Base-by-base conservation (phyloP, 129 eudicot genomes). In the Lactuca sativa region DNA sequence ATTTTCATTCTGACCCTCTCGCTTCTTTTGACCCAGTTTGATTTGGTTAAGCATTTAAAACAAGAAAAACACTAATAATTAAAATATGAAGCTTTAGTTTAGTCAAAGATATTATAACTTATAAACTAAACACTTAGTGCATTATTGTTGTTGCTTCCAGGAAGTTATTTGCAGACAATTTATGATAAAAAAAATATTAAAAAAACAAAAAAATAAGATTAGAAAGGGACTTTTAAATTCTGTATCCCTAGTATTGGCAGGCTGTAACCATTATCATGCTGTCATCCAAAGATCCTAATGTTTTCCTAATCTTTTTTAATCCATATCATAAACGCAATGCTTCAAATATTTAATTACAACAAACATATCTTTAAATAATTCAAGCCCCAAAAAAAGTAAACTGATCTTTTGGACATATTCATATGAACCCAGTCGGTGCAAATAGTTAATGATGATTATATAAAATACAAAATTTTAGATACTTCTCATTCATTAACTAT, bases 221-320 rank as follows among this genome's bases (percentile, higher is more conserved):
- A 32, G 78, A 81, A 65, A 76, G 82, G 11, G 75, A 76, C 81
- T 71, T 76, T 71, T 59, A 65, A 60, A 76, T 81, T 81, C 82
- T 70, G 51, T 70, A 74, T 66, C 66, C 57, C 70, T 36, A 41
- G 55, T 16, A 9, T 65, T 54, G 77, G 77, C 73, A 80, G 77
- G 69, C 76, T 74, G 79, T 65, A 75, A 80, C 72, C 73, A 75
- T 75, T 58, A 54, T 69, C 59, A 69, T 57, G 62, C 21, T 77
- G 71, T 56, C 71, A 64, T 77, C 64, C 38, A 59, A 53, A 74
- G 72, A 67, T 69, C 61, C 59, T 68, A 33, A 43, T 57, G 65
- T 78, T 72, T 64, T 64, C 51, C 31, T 66, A 72, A 58, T 72
- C 78, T 51, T 25, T 63, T 40, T 17, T 25, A 25, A 64, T 30